Conservation (phyloP, 768 basidiomycete species). For the Guyanaporus albipodus region DNA sequence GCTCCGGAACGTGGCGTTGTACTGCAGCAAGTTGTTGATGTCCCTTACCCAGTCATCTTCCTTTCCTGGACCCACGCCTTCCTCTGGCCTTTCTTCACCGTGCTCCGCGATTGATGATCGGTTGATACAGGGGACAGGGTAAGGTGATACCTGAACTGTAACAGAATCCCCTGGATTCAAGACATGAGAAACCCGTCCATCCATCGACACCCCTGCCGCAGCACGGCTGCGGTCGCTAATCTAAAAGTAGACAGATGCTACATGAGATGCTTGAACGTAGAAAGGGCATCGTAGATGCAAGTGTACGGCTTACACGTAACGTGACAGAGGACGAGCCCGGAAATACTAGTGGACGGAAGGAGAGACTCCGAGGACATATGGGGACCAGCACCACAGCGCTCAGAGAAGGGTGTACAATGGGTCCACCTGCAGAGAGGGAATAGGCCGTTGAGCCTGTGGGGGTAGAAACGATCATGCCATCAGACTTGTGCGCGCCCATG, state of each 20-base stretch:
- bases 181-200: constrained; percentile 81
- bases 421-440: constrained; percentile 91
- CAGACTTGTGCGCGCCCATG: constrained; percentile 57
- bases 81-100: constrained; percentile 40
- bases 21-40: constrained; percentile 91
- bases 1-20: constrained; percentile 91
- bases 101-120: constrained; percentile 69
- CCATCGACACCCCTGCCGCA: constrained; percentile 88
- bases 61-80: constrained; percentile 73
- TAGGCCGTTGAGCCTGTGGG: constrained; percentile 97
- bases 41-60: constrained; percentile 97
- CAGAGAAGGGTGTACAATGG: constrained; percentile 91
- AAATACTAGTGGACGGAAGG: constrained; percentile 88
- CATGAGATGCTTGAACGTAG: constrained; percentile 4
- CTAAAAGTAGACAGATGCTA: constrained; percentile 35
- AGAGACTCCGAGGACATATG: constrained; percentile 91
- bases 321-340: constrained; percentile 77
- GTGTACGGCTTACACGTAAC: constrained; percentile 51
- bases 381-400: constrained; percentile 90
- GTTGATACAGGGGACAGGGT: constrained; percentile 91
- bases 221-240: constrained; percentile 83
- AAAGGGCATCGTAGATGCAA: not conserved
- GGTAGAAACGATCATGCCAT: constrained; percentile 91
- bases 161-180: constrained; percentile 85
- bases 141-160: constrained; percentile 77